Percentiles rank a stretch among this genome's conserved stretches.
Evolutionary conservation across 257 asterid genomes (phyloP).

Genomic region (Striga asiatica): DNA sequence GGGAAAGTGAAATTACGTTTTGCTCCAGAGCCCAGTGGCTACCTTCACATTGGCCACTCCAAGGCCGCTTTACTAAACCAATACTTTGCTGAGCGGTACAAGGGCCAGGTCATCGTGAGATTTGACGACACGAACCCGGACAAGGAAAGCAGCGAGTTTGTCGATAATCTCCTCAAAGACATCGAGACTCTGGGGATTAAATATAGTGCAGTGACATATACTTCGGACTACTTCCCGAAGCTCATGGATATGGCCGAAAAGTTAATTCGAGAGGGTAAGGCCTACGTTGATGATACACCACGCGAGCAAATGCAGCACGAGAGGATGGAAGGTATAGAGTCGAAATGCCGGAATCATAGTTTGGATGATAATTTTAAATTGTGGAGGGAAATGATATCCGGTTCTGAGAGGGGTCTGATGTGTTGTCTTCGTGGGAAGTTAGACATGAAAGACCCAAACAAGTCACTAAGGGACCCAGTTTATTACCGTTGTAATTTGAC

Average conservation of each 20-base stretch:
- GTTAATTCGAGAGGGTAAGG: slow-evolving; percentile 65
- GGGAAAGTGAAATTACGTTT: slow-evolving; percentile 79
- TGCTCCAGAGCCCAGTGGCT: slow-evolving; percentile 98
- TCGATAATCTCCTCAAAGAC: slow-evolving; percentile 79
- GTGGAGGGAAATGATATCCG: slow-evolving; percentile 95
- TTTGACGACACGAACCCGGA: slow-evolving; percentile 95
- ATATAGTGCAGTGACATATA: slow-evolving; percentile 64
- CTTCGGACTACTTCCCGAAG: slow-evolving; percentile 86
- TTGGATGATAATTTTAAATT: slow-evolving; percentile 61
- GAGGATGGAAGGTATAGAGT: slow-evolving; percentile 85
- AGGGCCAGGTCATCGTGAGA: slow-evolving; percentile 64
- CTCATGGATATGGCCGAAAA: slow-evolving; percentile 90
- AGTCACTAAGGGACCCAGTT: slow-evolving; percentile 94
- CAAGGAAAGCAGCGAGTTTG: slow-evolving; percentile 90
- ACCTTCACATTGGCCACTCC: slow-evolving; percentile 92
- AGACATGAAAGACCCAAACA: slow-evolving; percentile 87
- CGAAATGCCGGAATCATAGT: slow-evolving; percentile 46
- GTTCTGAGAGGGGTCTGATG: slow-evolving; percentile 70
- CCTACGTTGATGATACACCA: slow-evolving; percentile 85
- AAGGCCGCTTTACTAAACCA: slow-evolving; percentile 86
- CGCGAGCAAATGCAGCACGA: slow-evolving; percentile 76
- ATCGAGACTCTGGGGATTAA: slow-evolving; percentile 71
- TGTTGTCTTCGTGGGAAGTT: slow-evolving; percentile 86
- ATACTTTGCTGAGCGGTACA: slow-evolving; percentile 75
- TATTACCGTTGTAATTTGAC: slow-evolving; percentile 92